Evolutionary conservation across 2,329 filamentous ascomycete species (phyloP), one percentile per base, ranked within the genome.

Genomic region (Saccharata proteae): DNA sequence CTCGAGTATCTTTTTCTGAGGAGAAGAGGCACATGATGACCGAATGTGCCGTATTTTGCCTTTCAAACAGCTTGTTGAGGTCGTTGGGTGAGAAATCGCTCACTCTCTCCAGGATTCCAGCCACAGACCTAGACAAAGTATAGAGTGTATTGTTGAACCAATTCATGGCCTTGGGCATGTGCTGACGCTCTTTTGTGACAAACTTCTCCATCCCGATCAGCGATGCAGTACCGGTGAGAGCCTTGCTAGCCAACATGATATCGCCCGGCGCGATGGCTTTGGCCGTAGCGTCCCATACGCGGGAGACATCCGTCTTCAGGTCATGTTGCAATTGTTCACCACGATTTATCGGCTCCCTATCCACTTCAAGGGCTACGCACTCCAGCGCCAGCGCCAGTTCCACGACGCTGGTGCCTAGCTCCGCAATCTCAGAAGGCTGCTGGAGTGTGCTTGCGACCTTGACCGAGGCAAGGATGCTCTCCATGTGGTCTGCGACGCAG

Each of bases 11-110:
- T 34, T 80, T 65, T 42, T 92, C 78, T 11, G 83, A 81, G 25
- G 85, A 85, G 34, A 94, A 75, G 5, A 94, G 71, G 12, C 83
- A 69, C 4, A 79, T 77, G 26, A 93, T 74, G 24, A 93, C 67
- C 21, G 81, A 74, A 41, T 77, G 74, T 37, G 82, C 79, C 5
- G 77, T 77, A 24, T 74, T 61, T 13, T 71, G 67, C 35, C 78
- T 74, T 31, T 71, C 64, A 45, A 82, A 83, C 8, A 96, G 59
- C 15, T 69, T 61, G 35, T 75, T 69, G 23, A 96, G 62, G 36
- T 88, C 74, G 4, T 67, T 59, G 1, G 73, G 65, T 13, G 71
- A 68, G 46, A 94, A 86, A 38, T 86, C 80, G 20, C 78, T 78
- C 25, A 98, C 60, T 8, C 80, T 71, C 40, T 85, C 80, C 23